A percentile compares a stretch with the other conserved stretches of the same genome.
Evolutionary conservation across 768 basidiomycete species (phyloP).

Genomic region (Suillus plorans): DNA sequence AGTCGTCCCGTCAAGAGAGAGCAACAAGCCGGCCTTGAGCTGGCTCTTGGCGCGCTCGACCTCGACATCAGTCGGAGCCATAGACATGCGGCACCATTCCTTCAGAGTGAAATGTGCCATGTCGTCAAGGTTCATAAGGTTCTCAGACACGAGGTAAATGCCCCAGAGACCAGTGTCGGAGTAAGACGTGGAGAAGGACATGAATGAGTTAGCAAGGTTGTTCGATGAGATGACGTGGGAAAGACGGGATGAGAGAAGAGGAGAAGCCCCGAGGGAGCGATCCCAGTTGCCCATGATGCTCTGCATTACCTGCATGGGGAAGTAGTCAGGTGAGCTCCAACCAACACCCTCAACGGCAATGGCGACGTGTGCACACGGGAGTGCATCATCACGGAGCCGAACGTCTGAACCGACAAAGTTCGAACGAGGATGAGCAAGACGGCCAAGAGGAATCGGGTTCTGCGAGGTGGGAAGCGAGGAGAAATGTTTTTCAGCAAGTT

Average conservation of each 20-base stretch:
- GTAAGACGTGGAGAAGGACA: conserved; percentile 99
- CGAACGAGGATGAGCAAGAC: conserved; percentile 72
- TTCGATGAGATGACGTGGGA: conserved; percentile 88
- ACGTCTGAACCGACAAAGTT: conserved; percentile 93
- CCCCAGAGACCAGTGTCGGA: conserved; percentile 99
- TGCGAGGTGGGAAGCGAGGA: conserved; percentile 82
- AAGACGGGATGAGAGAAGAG: conserved; percentile 87
- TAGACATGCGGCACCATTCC: conserved; percentile 96
- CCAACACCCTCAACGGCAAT: conserved; percentile 97
- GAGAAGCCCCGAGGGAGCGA: conserved; percentile 86
- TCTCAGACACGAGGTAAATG: conserved; percentile 95
- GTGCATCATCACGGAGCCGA: conserved; percentile 89
- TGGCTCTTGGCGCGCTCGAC: conserved; percentile 99
- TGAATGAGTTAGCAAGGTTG: conserved; percentile 98
- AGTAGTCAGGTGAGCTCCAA: conserved; percentile 98
- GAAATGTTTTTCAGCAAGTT: conserved; percentile 94
- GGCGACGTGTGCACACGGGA: conserved; percentile 88
- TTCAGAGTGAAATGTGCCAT: conserved; percentile 89
- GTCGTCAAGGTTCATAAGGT: conserved; percentile 91
- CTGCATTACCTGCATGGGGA: conserved; percentile 99
- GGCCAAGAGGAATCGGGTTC: conserved; percentile 87
- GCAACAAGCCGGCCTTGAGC: conserved; percentile 90
- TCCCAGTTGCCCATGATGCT: conserved; percentile 99
- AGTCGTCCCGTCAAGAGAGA: conserved; percentile 93
- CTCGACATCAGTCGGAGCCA: conserved; percentile 78